A percentile compares a stretch with the other conserved stretches of the same genome.
Conservation (phyloP, 805 yeast species). For the Saturnispora dispora region DNA sequence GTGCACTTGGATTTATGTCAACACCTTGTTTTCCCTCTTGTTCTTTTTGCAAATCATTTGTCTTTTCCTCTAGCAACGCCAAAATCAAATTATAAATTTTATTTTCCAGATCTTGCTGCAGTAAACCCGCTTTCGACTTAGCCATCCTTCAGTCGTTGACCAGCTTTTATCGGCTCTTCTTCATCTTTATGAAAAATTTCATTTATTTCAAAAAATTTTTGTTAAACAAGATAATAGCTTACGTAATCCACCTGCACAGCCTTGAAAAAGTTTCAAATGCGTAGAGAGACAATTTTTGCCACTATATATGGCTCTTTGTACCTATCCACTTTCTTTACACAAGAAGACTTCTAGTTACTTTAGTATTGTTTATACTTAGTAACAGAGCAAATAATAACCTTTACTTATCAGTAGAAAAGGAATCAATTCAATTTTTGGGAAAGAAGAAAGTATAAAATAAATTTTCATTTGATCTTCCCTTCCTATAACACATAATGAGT, state of each 20-base stretch:
- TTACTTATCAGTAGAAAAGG: background rate
- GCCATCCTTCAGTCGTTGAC: background rate
- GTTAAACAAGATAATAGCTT: background rate
- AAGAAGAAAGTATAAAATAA: background rate
- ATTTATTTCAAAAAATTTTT: background rate
- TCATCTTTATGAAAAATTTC: background rate
- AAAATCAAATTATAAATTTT: conserved; percentile 49
- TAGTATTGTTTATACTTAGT: background rate
- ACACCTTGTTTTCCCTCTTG: background rate
- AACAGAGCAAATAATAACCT: background rate
- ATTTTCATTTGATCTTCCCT: background rate
- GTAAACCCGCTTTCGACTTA: conserved; percentile 15
- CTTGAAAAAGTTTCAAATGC: background rate
- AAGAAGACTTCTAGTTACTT: background rate
- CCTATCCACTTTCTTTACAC: background rate
- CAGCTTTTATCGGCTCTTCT: background rate
- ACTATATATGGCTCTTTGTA: background rate
- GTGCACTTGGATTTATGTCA: conserved; percentile 3
- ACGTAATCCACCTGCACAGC: background rate
- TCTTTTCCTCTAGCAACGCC: conserved; percentile 49
- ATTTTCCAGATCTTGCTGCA: conserved; percentile 38
- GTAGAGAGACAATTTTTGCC: background rate
- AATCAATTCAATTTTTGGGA: background rate
- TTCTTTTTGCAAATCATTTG: conserved; percentile 30
- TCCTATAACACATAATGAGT: conserved; percentile 9